A percentile compares a stretch with the other conserved stretches of the same genome.
Conservation (phyloP, 371 early-diverging fungal species). For the Apophysomyces ossiformis region DNA sequence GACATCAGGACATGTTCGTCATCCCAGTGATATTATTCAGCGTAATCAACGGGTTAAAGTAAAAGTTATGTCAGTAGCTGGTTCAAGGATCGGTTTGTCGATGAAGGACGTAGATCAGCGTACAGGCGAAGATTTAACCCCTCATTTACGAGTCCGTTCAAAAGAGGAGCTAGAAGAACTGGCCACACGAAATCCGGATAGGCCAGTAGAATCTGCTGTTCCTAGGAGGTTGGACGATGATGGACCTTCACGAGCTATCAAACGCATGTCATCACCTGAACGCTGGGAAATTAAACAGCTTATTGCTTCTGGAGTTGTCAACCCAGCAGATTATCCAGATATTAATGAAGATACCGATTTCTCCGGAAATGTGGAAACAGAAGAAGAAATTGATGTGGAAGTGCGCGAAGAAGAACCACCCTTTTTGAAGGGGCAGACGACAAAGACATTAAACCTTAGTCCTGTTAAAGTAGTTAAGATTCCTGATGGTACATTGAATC, state of each 20-base stretch:
- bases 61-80: constrained; percentile 90
- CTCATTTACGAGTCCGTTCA: constrained; percentile 57
- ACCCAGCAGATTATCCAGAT: constrained; percentile 86
- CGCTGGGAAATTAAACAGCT: constrained; percentile 97
- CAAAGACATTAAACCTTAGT: constrained; percentile 81
- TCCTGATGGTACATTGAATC: constrained; percentile 95
- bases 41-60: constrained; percentile 85
- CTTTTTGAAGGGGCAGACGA: constrained; percentile 93
- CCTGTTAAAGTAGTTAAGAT: constrained; percentile 97
- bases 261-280: constrained; percentile 95
- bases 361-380: constrained; percentile 79
- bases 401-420: constrained; percentile 94
- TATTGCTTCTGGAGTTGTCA: constrained; percentile 91
- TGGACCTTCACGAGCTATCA: constrained; percentile 64
- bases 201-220: constrained; percentile 50
- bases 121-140: constrained; percentile 86
- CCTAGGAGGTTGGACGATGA: constrained; percentile 61
- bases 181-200: constrained; percentile 67
- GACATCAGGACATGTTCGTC: constrained; percentile 69
- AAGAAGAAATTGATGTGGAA: constrained; percentile 97
- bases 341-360: constrained; percentile 81
- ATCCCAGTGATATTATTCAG: constrained; percentile 82
- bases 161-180: constrained; percentile 67
- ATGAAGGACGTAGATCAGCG: constrained; percentile 96
- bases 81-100: constrained; percentile 80